These are phyloP conservation scores for Cavenderia fasciculata DNA, from an alignment of 78 protist species.

Conservation along the genomic window DNA sequence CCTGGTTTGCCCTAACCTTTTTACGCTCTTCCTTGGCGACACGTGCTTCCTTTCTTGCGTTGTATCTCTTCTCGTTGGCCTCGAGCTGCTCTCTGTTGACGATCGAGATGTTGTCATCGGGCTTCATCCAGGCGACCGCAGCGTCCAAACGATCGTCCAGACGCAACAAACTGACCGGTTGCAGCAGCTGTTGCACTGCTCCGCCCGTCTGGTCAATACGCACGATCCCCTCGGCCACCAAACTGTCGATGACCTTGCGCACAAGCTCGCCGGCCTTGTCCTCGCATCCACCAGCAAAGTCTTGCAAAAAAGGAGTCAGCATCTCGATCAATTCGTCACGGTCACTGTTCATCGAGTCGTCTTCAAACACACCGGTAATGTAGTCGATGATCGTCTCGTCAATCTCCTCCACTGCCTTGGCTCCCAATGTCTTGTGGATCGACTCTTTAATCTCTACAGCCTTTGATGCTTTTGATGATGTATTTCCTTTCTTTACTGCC, in stretches of 20 bases:
- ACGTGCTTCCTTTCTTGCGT: constrained; percentile 59
- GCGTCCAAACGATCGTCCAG: constrained; percentile 72
- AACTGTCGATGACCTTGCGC: background rate
- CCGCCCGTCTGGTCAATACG: constrained; percentile 7
- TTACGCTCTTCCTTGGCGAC: constrained; percentile 51
- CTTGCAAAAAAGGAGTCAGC: constrained; percentile 68
- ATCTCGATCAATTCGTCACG: constrained; percentile 63
- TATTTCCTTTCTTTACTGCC: too few relatives aligned
- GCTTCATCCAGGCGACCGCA: constrained; percentile 74
- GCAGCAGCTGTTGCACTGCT: background rate
- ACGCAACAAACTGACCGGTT: constrained; percentile 21
- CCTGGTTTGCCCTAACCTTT: constrained; percentile 37
- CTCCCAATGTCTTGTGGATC: constrained; percentile 30
- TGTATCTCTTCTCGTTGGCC: constrained; percentile 62
- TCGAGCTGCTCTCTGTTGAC: constrained; percentile 59
- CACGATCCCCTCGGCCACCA: constrained; percentile 11
- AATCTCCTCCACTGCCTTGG: constrained; percentile 13
- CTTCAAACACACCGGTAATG: constrained; percentile 70
- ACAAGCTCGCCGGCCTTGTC: constrained; percentile 1
- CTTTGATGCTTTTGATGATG: too few relatives aligned
- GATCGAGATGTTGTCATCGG: constrained; percentile 64
- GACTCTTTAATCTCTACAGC: constrained; percentile 54
- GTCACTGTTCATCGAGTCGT: constrained; percentile 41
- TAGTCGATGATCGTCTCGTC: constrained; percentile 83
- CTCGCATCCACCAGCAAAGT: constrained; percentile 22